Evolutionary conservation across 2,329 filamentous ascomycete species (phyloP).

Genomic region (Cladosporium sphaerospermum): DNA sequence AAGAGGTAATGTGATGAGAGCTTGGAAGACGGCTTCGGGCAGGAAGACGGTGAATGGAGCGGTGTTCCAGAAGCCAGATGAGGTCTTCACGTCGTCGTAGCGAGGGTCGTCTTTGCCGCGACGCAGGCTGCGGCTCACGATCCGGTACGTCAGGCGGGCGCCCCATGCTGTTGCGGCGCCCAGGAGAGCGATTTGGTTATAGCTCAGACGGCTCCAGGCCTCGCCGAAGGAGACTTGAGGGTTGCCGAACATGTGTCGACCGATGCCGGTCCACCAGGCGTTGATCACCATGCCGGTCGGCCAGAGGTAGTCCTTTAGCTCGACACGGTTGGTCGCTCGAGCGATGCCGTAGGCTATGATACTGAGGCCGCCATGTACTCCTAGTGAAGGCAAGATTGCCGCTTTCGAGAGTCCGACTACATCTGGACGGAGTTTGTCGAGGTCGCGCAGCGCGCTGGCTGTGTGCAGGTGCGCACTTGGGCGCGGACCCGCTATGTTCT

Average conservation of each 20-base stretch:
- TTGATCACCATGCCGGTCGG: conserved; percentile 40
- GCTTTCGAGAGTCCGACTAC: conserved; percentile 47
- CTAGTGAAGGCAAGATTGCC: conserved; percentile 49
- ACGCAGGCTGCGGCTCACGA: conserved; percentile 43
- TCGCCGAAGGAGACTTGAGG: conserved; percentile 40
- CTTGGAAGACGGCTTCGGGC: conserved; percentile 53
- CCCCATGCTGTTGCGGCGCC: conserved; percentile 55
- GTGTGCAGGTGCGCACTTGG: not conserved
- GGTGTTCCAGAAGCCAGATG: conserved; percentile 53
- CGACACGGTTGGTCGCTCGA: conserved; percentile 48
- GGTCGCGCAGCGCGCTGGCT: conserved; percentile 6
- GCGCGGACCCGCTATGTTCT: not conserved
- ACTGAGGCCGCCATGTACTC: conserved; percentile 48
- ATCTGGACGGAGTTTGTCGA: conserved; percentile 20
- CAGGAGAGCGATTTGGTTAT: conserved; percentile 51
- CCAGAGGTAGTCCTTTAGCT: conserved; percentile 55
- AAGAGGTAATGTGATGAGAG: conserved; percentile 52
- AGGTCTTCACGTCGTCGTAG: conserved; percentile 47
- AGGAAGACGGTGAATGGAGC: conserved; percentile 49
- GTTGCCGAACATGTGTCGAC: conserved; percentile 40
- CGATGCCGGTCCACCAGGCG: conserved; percentile 56
- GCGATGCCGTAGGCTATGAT: conserved; percentile 47
- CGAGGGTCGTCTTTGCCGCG: conserved; percentile 52
- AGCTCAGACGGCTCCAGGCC: conserved; percentile 45
- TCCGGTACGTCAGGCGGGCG: conserved; percentile 49